These are phyloP conservation scores for Alternaria novae-zelandiae DNA, from an alignment of 2,329 filamentous ascomycete species.

Conservation along the genomic window DNA sequence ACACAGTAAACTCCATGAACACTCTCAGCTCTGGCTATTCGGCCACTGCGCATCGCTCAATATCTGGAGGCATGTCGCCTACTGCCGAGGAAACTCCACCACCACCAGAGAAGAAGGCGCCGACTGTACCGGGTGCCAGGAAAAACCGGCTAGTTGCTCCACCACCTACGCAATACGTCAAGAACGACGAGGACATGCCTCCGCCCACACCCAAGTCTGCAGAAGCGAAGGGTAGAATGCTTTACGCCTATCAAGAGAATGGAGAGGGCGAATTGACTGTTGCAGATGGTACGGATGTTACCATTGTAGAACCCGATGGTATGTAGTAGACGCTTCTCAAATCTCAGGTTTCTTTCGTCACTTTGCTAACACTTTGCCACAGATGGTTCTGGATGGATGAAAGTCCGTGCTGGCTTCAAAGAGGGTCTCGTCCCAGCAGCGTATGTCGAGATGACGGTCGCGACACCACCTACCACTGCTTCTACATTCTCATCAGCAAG, in stretches of 20 bases:
- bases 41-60: constrained; percentile 76
- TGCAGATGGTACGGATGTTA: constrained; percentile 77
- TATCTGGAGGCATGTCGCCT: constrained; percentile 65
- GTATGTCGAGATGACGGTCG: constrained; percentile 73
- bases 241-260: constrained; percentile 83
- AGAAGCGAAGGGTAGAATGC: constrained; percentile 81
- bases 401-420: constrained; percentile 74
- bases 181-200: constrained; percentile 62
- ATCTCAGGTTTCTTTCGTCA: constrained; percentile 21
- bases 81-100: constrained; percentile 58
- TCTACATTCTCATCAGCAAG: constrained; percentile 45
- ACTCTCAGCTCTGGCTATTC: constrained; percentile 84
- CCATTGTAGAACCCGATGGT: constrained; percentile 87
- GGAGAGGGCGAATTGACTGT: constrained; percentile 83
- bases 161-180: constrained; percentile 81
- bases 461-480: constrained; percentile 47
- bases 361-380: constrained; percentile 25
- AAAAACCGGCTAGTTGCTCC: constrained; percentile 84
- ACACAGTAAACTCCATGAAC: constrained; percentile 83
- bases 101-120: constrained; percentile 43
- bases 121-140: constrained; percentile 33
- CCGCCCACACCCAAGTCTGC: constrained; percentile 39
- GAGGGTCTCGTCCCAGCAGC: constrained; percentile 87
- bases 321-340: constrained; percentile 50
- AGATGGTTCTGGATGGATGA: constrained; percentile 94